A percentile compares a stretch with the other conserved stretches of the same genome.
These are phyloP conservation scores for Aspergillus udagawae DNA, from an alignment of 2,329 filamentous ascomycete species.

Conservation along the genomic window DNA sequence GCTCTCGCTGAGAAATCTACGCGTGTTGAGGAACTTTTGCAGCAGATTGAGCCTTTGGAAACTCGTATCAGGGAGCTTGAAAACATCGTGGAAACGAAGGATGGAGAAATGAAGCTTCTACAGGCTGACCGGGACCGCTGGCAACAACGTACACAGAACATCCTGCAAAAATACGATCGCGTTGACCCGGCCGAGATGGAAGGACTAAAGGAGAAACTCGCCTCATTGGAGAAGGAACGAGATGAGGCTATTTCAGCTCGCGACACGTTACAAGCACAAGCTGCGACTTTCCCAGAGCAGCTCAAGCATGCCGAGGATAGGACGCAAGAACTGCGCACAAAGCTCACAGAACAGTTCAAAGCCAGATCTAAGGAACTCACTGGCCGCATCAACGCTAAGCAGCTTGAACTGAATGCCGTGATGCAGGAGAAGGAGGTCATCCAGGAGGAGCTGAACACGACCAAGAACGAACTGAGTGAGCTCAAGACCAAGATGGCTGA, in stretches of 20 bases:
- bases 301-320: constrained; percentile 46
- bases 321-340: constrained; percentile 47
- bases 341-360: constrained; percentile 50
- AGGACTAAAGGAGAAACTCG: constrained; percentile 74
- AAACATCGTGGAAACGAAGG: constrained; percentile 72
- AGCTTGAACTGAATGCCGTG: constrained; percentile 44
- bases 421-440: constrained; percentile 63
- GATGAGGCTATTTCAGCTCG: constrained; percentile 59
- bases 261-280: constrained; percentile 48
- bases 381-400: constrained; percentile 54
- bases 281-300: constrained; percentile 46
- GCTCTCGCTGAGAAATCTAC: constrained; percentile 70
- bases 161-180: constrained; percentile 91
- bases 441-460: constrained; percentile 63
- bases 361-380: constrained; percentile 61
- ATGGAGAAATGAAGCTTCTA: constrained; percentile 83
- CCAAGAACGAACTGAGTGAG: constrained; percentile 54
- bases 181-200: constrained; percentile 93
- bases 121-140: constrained; percentile 90
- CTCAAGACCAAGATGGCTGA: constrained; percentile 52
- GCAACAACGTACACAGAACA: constrained; percentile 94
- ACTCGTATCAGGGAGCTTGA: constrained; percentile 76
- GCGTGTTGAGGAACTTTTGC: constrained; percentile 69
- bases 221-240: constrained; percentile 62
- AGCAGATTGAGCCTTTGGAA: constrained; percentile 76